Conservation (phyloP, 192 early-diverging fungal genomes). For the Tieghemiomyces parasiticus region DNA sequence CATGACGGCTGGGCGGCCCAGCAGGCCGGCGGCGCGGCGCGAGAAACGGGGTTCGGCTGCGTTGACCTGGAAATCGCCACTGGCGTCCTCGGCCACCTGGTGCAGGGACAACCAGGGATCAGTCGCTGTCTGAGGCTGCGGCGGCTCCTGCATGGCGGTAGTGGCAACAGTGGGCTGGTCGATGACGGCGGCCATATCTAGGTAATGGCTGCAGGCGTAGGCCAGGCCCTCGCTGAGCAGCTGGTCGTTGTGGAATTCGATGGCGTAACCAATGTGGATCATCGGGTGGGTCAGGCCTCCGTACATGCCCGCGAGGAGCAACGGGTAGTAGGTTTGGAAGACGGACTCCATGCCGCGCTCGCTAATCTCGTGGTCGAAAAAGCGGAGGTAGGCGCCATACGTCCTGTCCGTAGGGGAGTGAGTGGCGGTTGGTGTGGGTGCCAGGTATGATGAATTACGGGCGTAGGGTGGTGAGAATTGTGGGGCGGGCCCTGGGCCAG, state of each 20-base stretch:
- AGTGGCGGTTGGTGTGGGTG: neutral
- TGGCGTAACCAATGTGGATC: conserved; percentile 3
- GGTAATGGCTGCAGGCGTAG: conserved; percentile 3
- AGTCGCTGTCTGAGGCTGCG: neutral
- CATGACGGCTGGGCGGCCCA: neutral
- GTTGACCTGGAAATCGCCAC: neutral
- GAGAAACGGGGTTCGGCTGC: neutral
- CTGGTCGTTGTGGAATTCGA: neutral
- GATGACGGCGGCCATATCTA: neutral
- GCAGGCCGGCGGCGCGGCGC: neutral
- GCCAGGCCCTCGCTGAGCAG: neutral
- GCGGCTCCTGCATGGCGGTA: neutral
- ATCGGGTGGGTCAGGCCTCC: conserved; percentile 2
- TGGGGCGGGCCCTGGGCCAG: neutral
- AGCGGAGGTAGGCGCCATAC: neutral
- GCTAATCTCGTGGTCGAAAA: neutral
- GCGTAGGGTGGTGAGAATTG: too few relatives aligned
- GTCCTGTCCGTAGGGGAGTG: neutral
- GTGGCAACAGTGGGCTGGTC: neutral
- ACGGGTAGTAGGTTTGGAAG: neutral
- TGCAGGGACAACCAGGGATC: neutral
- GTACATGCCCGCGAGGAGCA: neutral
- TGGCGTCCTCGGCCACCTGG: neutral
- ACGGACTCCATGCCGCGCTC: neutral
- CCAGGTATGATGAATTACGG: neutral